Percentiles rank a stretch among this genome's conserved stretches.
Evolutionary conservation across 257 asterid species (phyloP).

Genomic region (Plantago major): DNA sequence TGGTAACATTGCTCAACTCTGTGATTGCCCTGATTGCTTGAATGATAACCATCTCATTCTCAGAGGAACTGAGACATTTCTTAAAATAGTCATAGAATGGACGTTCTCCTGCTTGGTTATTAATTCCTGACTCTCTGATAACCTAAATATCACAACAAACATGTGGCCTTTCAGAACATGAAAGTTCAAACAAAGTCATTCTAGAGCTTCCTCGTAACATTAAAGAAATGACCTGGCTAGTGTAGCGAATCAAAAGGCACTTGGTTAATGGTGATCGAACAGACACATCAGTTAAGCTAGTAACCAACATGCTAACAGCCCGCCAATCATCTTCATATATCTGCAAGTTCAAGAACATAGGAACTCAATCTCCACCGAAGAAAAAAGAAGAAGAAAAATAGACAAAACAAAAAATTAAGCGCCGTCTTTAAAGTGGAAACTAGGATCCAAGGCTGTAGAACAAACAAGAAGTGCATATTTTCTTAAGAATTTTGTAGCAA

Average conservation of each 20-base stretch:
- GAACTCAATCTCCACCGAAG: too few species aligned
- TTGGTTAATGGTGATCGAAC: slow-evolving; percentile 94
- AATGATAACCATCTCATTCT: slow-evolving; percentile 91
- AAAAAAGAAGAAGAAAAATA: too few species aligned
- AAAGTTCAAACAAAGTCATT: too few species aligned
- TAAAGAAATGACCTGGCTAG: slow-evolving; percentile 97
- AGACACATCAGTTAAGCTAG: slow-evolving; percentile 83
- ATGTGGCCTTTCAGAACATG: slow-evolving; percentile 22
- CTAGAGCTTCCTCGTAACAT: too few species aligned
- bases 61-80: slow-evolving; percentile 88
- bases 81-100: slow-evolving; percentile 95
- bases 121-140: slow-evolving; percentile 73
- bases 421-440: too few species aligned
- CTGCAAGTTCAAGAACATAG: too few species aligned
- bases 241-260: slow-evolving; percentile 88
- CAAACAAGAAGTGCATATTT: too few species aligned
- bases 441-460: too few species aligned
- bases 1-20: slow-evolving; percentile 69
- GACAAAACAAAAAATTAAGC: too few species aligned
- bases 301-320: slow-evolving; percentile 93
- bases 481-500: too few species aligned
- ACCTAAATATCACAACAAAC: slow-evolving; percentile 46
- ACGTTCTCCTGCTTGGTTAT: slow-evolving; percentile 71
- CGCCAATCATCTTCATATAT: slow-evolving; percentile 89
- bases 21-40: slow-evolving; percentile 98